Evolutionary conservation across 495 filamentous ascomycete genomes (phyloP).

Genomic region (Alectoria sarmentosa): DNA sequence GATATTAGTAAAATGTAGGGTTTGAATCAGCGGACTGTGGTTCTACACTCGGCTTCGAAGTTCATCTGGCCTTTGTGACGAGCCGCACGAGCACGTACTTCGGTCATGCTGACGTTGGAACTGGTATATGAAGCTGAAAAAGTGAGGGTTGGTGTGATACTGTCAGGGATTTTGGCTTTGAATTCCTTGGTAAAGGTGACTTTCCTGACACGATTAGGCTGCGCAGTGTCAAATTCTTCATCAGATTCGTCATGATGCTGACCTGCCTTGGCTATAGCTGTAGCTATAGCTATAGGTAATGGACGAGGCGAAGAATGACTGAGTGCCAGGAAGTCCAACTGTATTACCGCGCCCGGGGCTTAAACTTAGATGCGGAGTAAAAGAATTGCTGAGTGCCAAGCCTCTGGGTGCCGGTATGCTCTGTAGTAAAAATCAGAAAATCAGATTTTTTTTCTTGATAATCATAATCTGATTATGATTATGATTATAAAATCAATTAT

Average conservation of each 20-base stretch:
- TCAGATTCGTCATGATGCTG: background rate
- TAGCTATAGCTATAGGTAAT: background rate
- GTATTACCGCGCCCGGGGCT: background rate
- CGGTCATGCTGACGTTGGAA: constrained; percentile 40
- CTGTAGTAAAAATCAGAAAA: too few species aligned
- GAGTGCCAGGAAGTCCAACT: background rate
- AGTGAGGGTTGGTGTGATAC: background rate
- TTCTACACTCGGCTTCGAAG: constrained; percentile 72
- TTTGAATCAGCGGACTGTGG: background rate
- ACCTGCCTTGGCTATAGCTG: background rate
- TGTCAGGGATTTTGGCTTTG: background rate
- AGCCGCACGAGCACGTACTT: constrained; percentile 68
- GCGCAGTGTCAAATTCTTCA: background rate
- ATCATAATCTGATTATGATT: too few species aligned
- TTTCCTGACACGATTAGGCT: background rate
- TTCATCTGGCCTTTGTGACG: constrained; percentile 88
- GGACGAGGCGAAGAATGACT: background rate
- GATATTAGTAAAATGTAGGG: constrained; percentile 5
- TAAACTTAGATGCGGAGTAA: background rate
- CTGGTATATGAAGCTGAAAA: background rate
- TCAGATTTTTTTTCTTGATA: too few species aligned
- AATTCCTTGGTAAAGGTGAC: background rate
- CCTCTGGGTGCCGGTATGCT: background rate
- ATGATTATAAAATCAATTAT: too few species aligned
- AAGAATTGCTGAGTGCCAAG: background rate